Percentiles rank a stretch among this genome's conserved stretches.
Evolutionary conservation across 257 asterid genomes (phyloP).

Genomic region (Solanum peruvianum): DNA sequence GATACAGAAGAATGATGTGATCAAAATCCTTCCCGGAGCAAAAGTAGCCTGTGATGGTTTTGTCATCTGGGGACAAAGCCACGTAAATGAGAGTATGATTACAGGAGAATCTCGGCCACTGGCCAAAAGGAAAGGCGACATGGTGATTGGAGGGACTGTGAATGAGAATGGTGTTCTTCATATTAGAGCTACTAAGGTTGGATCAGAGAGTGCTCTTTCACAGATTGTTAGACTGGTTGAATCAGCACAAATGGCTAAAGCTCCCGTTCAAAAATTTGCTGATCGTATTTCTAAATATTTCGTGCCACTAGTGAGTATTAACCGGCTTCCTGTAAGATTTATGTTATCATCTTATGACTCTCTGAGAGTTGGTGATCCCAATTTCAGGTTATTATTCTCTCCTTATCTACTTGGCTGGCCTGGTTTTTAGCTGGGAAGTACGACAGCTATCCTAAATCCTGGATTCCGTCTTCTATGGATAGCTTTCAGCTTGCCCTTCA

Average conservation of each 20-base stretch:
- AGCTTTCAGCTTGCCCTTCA: constrained; percentile 28
- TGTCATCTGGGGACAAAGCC: constrained; percentile 45
- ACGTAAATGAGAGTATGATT: constrained; percentile 37
- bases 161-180: constrained; percentile 56
- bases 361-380: neutral
- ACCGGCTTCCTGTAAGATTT: neutral
- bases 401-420: constrained; percentile 27
- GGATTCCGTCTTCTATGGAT: constrained; percentile 31
- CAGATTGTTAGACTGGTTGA: constrained; percentile 49
- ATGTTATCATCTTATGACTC: neutral
- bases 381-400: constrained; percentile 24
- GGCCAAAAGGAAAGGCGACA: constrained; percentile 44
- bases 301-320: constrained; percentile 32
- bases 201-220: constrained; percentile 62
- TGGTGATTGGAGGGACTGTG: constrained; percentile 68
- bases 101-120: constrained; percentile 63
- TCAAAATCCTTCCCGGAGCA: constrained; percentile 62
- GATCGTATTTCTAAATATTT: constrained; percentile 35
- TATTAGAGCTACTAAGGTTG: constrained; percentile 51
- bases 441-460: constrained; percentile 16
- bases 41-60: constrained; percentile 71
- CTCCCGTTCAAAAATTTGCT: constrained; percentile 48
- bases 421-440: constrained; percentile 27
- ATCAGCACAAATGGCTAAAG: constrained; percentile 59
- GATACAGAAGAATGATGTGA: constrained; percentile 49